Conservation (phyloP, 2,329 filamentous ascomycete species). For the Colletotrichum neosansevieriae region DNA sequence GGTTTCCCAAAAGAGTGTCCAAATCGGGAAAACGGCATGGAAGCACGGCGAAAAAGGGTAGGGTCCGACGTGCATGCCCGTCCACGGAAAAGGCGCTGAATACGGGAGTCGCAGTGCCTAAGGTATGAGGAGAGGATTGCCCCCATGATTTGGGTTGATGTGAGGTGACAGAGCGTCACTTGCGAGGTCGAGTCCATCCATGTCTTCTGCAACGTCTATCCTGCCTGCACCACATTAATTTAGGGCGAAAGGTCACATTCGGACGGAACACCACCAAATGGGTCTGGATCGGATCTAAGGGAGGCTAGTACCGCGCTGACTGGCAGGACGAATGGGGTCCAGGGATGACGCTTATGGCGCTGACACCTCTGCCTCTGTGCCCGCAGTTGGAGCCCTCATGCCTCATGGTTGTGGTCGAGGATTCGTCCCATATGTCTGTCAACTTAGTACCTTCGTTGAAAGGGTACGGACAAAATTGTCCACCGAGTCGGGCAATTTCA, state of each 20-base stretch:
- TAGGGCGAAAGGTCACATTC: slow-evolving; percentile 23
- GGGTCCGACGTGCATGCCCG: background rate
- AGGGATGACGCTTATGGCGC: slow-evolving; percentile 26
- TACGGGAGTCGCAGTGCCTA: no score
- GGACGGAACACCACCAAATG: slow-evolving; percentile 18
- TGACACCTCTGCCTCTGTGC: background rate
- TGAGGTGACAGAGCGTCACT: no score
- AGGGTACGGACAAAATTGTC: no score
- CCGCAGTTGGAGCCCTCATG: no score
- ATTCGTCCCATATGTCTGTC: no score
- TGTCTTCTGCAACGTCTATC: no score
- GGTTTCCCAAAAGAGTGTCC: background rate
- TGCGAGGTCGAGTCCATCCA: background rate
- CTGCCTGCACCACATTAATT: background rate
- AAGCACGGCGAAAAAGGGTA: slow-evolving; percentile 7
- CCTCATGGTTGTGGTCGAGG: no score
- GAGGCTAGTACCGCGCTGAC: slow-evolving; percentile 13
- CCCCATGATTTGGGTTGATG: no score
- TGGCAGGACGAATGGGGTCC: background rate
- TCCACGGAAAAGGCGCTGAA: no score
- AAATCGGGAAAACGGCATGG: slow-evolving; percentile 12
- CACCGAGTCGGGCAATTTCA: no score
- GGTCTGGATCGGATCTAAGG: slow-evolving; percentile 24
- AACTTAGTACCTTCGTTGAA: no score
- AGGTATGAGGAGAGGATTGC: no score